phyloP scores from a whole-genome alignment of 1,284 basidiomycete species.

The Rhizopogon parksii region DNA sequence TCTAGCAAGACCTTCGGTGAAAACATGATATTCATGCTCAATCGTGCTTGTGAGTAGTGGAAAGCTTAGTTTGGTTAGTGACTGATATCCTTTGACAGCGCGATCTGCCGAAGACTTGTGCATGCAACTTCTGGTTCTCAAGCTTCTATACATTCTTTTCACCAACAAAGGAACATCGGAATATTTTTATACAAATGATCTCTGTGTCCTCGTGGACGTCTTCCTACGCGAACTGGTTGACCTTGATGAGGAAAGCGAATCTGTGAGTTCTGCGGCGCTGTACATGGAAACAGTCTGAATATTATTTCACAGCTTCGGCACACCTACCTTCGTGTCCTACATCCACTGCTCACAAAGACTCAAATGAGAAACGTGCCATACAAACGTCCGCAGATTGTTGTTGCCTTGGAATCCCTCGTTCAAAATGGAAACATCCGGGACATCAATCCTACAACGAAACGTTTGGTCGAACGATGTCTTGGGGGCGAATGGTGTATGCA shows the following conservation, averaged over 20 bases:
- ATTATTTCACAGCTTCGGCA: conserved; percentile 71
- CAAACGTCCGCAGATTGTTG: conserved; percentile 87
- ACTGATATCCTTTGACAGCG: conserved; percentile 38
- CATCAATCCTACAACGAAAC: conserved; percentile 78
- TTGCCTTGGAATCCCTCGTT: conserved; percentile 74
- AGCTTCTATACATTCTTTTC: conserved; percentile 92
- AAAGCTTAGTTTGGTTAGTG: neutral
- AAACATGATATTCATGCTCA: conserved; percentile 99
- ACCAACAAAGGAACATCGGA: conserved; percentile 90
- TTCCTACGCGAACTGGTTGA: conserved; percentile 90
- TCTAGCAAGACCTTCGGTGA: conserved; percentile 93
- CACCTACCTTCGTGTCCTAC: conserved; percentile 93
- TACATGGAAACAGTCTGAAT: conserved; percentile 2
- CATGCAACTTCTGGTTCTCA: conserved; percentile 92
- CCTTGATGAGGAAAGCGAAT: conserved; percentile 89
- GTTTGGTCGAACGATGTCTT: conserved; percentile 90
- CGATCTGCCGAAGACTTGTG: conserved; percentile 85
- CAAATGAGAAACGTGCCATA: conserved; percentile 83
- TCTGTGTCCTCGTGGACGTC: conserved; percentile 93
- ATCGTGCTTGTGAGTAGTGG: conserved; percentile 72
- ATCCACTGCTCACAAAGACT: conserved; percentile 91
- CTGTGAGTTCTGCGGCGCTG: conserved; percentile 46
- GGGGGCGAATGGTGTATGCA: conserved; percentile 82
- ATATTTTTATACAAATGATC: conserved; percentile 98
- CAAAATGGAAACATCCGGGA: conserved; percentile 74